Evolutionary conservation across 1,284 basidiomycete genomes (phyloP).

Genomic region (Mycena citricolor): DNA sequence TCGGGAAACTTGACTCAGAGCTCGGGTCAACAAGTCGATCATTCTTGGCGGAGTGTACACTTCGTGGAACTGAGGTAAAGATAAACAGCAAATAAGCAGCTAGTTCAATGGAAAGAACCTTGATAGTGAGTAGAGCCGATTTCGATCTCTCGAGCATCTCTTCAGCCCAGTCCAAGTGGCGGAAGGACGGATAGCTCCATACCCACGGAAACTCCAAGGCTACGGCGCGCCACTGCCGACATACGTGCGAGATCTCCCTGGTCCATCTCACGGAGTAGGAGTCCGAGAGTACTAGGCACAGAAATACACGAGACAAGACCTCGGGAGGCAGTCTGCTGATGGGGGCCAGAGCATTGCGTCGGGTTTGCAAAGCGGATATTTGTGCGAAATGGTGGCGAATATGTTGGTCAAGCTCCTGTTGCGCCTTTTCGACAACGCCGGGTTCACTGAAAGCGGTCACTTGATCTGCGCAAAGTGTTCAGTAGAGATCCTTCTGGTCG

Average conservation of each 20-base stretch:
- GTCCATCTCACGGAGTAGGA: constrained; percentile 10
- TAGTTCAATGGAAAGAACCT: background rate
- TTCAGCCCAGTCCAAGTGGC: constrained; percentile 30
- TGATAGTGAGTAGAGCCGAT: constrained; percentile 28
- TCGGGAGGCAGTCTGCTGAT: constrained; percentile 19
- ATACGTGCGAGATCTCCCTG: constrained; percentile 33
- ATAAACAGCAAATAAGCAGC: no score
- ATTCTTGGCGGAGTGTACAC: constrained; percentile 20
- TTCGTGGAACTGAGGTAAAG: no score
- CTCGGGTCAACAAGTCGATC: constrained; percentile 25
- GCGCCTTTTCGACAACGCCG: constrained; percentile 2
- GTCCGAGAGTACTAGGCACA: constrained; percentile 9
- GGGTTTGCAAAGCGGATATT: constrained; percentile 14
- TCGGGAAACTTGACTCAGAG: constrained; percentile 24
- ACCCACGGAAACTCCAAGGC: constrained; percentile 34
- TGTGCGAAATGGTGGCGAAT: constrained; percentile 8
- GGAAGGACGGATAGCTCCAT: constrained; percentile 35
- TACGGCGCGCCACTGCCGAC: constrained; percentile 36
- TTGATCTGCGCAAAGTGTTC: background rate
- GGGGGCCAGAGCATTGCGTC: constrained; percentile 21
- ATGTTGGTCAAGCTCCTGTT: constrained; percentile 16
- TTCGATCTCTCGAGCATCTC: constrained; percentile 39
- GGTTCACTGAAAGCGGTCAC: constrained; percentile 14
- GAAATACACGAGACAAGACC: constrained; percentile 22
- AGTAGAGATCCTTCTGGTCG: background rate